phyloP scores from a whole-genome alignment of 1,284 basidiomycete species.

The Cronartium quercuum region DNA sequence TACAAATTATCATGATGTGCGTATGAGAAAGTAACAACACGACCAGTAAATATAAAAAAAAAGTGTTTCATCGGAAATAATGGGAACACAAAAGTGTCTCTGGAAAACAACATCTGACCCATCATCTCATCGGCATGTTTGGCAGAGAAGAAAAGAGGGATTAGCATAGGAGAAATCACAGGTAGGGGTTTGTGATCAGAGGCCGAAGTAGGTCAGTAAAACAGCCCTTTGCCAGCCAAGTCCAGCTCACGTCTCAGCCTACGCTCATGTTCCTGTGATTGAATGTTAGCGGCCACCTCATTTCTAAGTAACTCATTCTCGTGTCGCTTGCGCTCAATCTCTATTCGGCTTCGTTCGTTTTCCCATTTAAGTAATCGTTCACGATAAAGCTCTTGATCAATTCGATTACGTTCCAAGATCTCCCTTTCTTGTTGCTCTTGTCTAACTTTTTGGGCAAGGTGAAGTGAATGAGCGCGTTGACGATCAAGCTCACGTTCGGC shows the following conservation, averaged over 20 bases:
- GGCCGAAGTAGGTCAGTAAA: background rate
- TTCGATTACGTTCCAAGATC: conserved; percentile 30
- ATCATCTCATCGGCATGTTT: too few species aligned
- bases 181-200: too few species aligned
- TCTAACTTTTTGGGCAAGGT: conserved; percentile 20
- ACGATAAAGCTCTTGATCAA: conserved; percentile 32
- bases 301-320: conserved; percentile 28
- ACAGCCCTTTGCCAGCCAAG: conserved; percentile 22
- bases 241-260: conserved; percentile 35
- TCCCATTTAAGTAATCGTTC: conserved; percentile 27
- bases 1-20: too few species aligned
- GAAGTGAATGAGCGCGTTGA: conserved; percentile 12
- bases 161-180: too few species aligned
- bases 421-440: conserved; percentile 37
- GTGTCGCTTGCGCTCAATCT: conserved; percentile 18
- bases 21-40: too few species aligned
- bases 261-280: conserved; percentile 32
- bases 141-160: too few species aligned
- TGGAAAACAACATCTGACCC: too few species aligned
- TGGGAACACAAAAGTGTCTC: too few species aligned
- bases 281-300: conserved; percentile 18
- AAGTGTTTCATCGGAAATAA: too few species aligned
- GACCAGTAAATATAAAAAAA: too few species aligned
- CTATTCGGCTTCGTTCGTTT: conserved; percentile 19
- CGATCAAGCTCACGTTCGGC: conserved; percentile 4